Conservation (phyloP, 495 filamentous ascomycete genomes). For the Daldinia vernicosa region DNA sequence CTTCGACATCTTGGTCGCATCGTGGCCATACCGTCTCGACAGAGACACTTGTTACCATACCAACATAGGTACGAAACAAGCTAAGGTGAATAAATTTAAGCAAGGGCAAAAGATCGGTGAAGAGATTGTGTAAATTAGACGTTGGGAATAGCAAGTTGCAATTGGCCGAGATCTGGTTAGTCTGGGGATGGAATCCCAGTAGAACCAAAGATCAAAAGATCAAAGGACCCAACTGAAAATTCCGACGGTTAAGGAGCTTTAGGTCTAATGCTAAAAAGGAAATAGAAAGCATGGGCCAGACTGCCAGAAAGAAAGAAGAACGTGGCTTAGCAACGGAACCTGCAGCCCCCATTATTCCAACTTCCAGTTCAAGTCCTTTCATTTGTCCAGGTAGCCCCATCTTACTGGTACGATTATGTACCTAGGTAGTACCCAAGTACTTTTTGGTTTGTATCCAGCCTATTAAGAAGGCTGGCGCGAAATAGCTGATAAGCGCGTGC, state of each 20-base stretch:
- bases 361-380: not conserved
- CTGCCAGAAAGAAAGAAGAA: slow-evolving; percentile 22
- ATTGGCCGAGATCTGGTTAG: slow-evolving; percentile 40
- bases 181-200: slow-evolving; percentile 30
- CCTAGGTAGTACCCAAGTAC: not conserved
- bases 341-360: not conserved
- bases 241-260: slow-evolving; percentile 15
- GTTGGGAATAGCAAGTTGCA: slow-evolving; percentile 24
- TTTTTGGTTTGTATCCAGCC: slow-evolving; percentile 11
- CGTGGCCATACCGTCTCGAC: slow-evolving; percentile 16
- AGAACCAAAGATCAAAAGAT: slow-evolving; percentile 23
- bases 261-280: slow-evolving; percentile 3
- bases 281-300: slow-evolving; percentile 27
- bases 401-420: not conserved
- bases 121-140: slow-evolving; percentile 40
- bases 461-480: slow-evolving; percentile 15
- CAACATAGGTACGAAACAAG: slow-evolving; percentile 10
- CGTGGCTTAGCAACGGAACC: slow-evolving; percentile 25
- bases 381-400: slow-evolving; percentile 2
- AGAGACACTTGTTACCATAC: slow-evolving; percentile 4
- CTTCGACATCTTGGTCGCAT: slow-evolving; percentile 13
- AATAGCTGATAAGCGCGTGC: slow-evolving; percentile 21
- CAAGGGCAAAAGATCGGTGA: slow-evolving; percentile 45
- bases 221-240: slow-evolving; percentile 31
- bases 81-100: not conserved